Conservation (phyloP, 768 basidiomycete genomes). For the Boletus tomentosulus region DNA sequence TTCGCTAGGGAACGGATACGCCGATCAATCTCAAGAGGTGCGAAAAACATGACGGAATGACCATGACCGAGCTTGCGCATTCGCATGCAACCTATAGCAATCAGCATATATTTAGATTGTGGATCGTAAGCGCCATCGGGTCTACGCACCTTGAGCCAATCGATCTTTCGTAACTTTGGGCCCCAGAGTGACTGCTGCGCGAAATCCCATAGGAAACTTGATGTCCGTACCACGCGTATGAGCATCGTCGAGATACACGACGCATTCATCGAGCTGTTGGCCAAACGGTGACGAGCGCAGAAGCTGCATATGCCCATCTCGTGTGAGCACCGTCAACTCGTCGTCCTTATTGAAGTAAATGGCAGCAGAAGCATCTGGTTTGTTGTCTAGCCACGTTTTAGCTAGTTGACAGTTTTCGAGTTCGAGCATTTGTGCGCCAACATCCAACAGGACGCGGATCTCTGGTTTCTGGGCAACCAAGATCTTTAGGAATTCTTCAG, state of each 20-base stretch:
- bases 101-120: no score
- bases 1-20: conserved; percentile 30
- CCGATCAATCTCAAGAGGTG: conserved; percentile 40
- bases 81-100: no score
- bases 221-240: conserved; percentile 16
- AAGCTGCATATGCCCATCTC: conserved; percentile 34
- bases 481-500: conserved; percentile 22
- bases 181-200: no score
- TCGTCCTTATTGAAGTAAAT: no score
- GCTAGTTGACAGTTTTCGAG: conserved; percentile 38
- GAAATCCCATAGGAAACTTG: conserved; percentile 12
- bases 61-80: no score
- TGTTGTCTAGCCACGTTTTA: conserved; percentile 33
- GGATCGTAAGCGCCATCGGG: no score
- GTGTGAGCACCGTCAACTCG: conserved; percentile 6
- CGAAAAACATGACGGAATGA: conserved; percentile 47
- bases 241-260: conserved; percentile 13
- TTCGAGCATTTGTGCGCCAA: conserved; percentile 55
- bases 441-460: conserved; percentile 34
- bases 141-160: no score
- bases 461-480: neutral
- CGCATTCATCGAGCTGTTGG: conserved; percentile 1
- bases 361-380: no score
- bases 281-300: conserved; percentile 31
- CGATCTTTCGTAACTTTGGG: no score